These are phyloP conservation scores for Anethum foeniculum DNA, from an alignment of 140 eudicot genomes.

Conservation along the genomic window DNA sequence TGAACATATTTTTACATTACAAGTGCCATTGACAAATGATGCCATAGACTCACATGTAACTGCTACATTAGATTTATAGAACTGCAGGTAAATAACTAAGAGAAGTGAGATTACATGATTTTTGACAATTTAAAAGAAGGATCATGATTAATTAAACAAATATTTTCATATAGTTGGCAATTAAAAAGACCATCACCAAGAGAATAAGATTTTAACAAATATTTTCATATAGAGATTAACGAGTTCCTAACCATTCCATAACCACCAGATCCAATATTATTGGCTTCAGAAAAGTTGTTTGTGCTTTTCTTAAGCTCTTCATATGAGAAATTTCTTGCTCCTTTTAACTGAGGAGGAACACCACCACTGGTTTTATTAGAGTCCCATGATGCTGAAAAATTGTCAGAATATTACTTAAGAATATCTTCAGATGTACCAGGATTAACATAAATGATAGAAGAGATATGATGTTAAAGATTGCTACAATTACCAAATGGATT, in stretches of 20 bases:
- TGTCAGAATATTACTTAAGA: not conserved
- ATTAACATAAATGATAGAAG: not conserved
- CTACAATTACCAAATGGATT: conserved; percentile 44
- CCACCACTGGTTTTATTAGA: conserved; percentile 36
- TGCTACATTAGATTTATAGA: not conserved
- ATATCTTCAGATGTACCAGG: not conserved
- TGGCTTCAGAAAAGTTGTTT: conserved; percentile 56
- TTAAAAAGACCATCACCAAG: not conserved
- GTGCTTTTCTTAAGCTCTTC: conserved; percentile 72
- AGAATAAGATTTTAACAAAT: not conserved
- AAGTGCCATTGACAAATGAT: not conserved
- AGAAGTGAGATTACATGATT: not conserved
- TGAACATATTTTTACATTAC: not conserved
- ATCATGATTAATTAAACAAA: not conserved
- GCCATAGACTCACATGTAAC: not conserved
- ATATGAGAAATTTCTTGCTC: conserved; percentile 56
- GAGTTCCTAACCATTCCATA: conserved; percentile 64
- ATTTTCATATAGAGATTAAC: not conserved
- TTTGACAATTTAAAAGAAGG: not conserved
- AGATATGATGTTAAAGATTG: not conserved
- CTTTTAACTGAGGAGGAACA: conserved; percentile 62
- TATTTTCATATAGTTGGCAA: not conserved
- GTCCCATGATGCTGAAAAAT: conserved; percentile 70
- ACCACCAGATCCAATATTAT: conserved; percentile 69
- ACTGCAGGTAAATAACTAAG: not conserved